Conservation (phyloP, 257 asterid genomes). For the Capsicum baccatum region DNA sequence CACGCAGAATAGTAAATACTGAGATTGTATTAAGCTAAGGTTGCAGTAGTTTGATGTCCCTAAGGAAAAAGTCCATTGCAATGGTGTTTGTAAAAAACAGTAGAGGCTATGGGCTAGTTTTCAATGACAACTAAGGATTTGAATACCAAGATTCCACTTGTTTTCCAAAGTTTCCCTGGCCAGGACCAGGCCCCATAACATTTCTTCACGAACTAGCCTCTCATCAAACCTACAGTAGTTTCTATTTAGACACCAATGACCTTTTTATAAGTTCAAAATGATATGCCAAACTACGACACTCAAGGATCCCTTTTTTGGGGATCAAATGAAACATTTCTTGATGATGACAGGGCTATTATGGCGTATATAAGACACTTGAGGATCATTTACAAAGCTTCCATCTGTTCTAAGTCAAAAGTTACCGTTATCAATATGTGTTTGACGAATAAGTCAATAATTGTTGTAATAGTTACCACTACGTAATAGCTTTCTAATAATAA, state of each 20-base stretch:
- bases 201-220: conserved; percentile 15
- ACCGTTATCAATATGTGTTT: not conserved
- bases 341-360: too few species aligned
- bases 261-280: not conserved
- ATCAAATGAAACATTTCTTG: too few species aligned
- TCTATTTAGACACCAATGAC: not conserved
- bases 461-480: not conserved
- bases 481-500: not conserved
- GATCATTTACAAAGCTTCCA: not conserved
- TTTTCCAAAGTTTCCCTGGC: not conserved
- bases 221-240: conserved; percentile 19
- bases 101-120: not conserved
- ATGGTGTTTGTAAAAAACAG: not conserved
- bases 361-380: too few species aligned
- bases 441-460: not conserved
- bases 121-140: not conserved
- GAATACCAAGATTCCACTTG: conserved; percentile 7
- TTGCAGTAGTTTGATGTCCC: not conserved
- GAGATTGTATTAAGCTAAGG: conserved; percentile 5
- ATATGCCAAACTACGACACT: not conserved
- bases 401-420: not conserved
- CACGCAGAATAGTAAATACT: not conserved
- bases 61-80: not conserved
- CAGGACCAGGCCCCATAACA: conserved; percentile 4
- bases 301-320: not conserved